Evolutionary conservation across 108 stramenopile species (phyloP).

Genomic region (Fragilaria radians): DNA sequence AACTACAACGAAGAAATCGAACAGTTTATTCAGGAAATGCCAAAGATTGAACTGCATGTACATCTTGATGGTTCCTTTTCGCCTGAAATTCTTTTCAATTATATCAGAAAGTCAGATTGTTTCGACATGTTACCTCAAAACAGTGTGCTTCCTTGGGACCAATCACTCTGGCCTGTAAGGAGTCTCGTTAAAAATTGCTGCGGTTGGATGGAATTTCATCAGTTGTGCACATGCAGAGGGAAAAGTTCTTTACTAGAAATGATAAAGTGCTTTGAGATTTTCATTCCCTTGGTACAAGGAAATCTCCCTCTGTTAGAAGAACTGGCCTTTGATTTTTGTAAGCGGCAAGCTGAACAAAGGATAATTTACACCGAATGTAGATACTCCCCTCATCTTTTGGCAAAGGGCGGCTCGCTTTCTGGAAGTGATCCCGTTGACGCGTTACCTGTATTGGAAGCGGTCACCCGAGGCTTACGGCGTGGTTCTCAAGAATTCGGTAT

Average conservation of each 20-base stretch:
- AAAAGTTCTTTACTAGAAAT: conserved; percentile 40
- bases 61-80: conserved; percentile 65
- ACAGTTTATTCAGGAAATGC: conserved; percentile 25
- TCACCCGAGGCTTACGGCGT: conserved; percentile 41
- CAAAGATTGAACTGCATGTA: conserved; percentile 68
- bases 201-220: conserved; percentile 25
- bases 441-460: conserved; percentile 17
- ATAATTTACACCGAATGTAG: conserved; percentile 64
- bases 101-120: conserved; percentile 16
- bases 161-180: conserved; percentile 11
- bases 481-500: conserved; percentile 31
- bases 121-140: conserved; percentile 35
- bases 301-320: conserved; percentile 46
- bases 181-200: conserved; percentile 35
- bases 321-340: conserved; percentile 48
- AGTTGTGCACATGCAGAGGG: conserved; percentile 48
- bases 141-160: conserved; percentile 47
- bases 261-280: conserved; percentile 62
- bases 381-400: conserved; percentile 60
- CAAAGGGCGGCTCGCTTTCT: not conserved
- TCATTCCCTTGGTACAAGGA: conserved; percentile 48
- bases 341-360: conserved; percentile 52
- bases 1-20: conserved; percentile 22
- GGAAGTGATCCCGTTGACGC: conserved; percentile 20
- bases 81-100: conserved; percentile 30